Base-by-base conservation (phyloP, 208 protist genomes). In the Leishmania aethiopica region DNA sequence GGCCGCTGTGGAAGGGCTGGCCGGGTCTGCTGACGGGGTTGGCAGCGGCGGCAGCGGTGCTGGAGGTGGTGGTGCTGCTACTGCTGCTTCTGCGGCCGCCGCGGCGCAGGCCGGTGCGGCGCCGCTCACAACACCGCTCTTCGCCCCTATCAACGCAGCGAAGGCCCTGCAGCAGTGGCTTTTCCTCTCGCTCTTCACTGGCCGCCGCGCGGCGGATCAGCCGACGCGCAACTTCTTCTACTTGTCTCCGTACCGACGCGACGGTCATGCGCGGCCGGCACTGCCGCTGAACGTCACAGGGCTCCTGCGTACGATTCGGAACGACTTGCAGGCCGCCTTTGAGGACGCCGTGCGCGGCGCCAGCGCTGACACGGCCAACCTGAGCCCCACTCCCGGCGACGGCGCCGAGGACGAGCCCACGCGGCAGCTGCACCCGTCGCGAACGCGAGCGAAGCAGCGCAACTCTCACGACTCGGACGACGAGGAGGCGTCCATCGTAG, bases 111-210 rank as follows among this genome's bases (percentile, higher is more conserved):
- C 77, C 6, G 49, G 49, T 73, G 67, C 66, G 62, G 28, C 71
- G 40, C 66, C 51, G 64, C 28, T 11, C n/a, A 6, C 25, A 51
- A 47, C 59, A 40, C 72, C 74, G 78, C 73, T 86, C 55, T 86
- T 86, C 22, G 28, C 57, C 10, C 78, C 78, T 1, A 22, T 80
- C 40, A 83, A 86, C 60, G 78, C 83, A 4, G 66, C 77, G 0
- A 75, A 71, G 66, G 83, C 83, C 32, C 49, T 86, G 66, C 83
- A 86, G 83, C 83, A 83, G 67, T 86, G 83, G 83, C 28, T 57
- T 3, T 86, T 86, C 47, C 76, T 86, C 66, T 80, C 83, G 0
- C 83, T 86, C 57, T 86, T 86, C 47, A 79, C 80, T 40, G 78
- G 83, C 42, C 83, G 83, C 37, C 83, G 83, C 55, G 32, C 40